phyloP scores from a whole-genome alignment of 2,329 filamentous ascomycete genomes.

The Cercospora sp. region DNA sequence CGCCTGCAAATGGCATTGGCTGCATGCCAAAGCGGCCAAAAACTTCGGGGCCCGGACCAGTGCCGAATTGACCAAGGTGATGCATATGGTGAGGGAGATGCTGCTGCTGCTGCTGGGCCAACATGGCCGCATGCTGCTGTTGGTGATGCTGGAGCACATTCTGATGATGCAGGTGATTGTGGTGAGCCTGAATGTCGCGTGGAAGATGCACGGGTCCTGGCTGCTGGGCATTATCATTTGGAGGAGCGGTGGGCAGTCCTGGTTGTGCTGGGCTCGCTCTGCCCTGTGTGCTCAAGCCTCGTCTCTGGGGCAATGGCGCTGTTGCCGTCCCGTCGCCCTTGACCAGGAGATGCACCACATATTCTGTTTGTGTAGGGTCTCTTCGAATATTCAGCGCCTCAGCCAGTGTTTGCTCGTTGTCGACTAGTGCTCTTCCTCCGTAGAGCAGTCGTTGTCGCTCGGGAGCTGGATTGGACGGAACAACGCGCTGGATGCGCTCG shows the following conservation, averaged over 20 bases:
- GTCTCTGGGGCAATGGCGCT: conserved; percentile 19
- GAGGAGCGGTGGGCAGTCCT: conserved; percentile 10
- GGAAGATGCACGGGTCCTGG: not conserved
- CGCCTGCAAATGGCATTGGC: conserved; percentile 16
- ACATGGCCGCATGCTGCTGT: conserved; percentile 12
- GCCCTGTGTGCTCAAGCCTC: conserved; percentile 18
- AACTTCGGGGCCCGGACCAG: not conserved
- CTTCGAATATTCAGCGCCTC: conserved; percentile 54
- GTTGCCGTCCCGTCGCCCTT: conserved; percentile 28
- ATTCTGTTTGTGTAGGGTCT: conserved; percentile 46
- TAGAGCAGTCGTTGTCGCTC: conserved; percentile 60
- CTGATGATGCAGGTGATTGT: conserved; percentile 8
- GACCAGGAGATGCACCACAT: conserved; percentile 40
- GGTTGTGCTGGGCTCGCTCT: conserved; percentile 20
- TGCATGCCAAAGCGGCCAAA: conserved; percentile 20
- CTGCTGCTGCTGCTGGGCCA: conserved; percentile 14
- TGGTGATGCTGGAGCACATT: conserved; percentile 14
- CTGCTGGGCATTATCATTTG: conserved; percentile 10
- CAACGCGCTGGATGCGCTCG: conserved; percentile 50
- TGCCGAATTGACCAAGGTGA: not conserved
- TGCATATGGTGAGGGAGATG: conserved; percentile 21
- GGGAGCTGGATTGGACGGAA: conserved; percentile 50
- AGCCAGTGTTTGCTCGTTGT: conserved; percentile 51
- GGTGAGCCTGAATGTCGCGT: conserved; percentile 6
- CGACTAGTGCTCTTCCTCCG: conserved; percentile 54